phyloP scores from a whole-genome alignment of 2,329 filamentous ascomycete species.

The Aspergillus quadrilineatus region DNA sequence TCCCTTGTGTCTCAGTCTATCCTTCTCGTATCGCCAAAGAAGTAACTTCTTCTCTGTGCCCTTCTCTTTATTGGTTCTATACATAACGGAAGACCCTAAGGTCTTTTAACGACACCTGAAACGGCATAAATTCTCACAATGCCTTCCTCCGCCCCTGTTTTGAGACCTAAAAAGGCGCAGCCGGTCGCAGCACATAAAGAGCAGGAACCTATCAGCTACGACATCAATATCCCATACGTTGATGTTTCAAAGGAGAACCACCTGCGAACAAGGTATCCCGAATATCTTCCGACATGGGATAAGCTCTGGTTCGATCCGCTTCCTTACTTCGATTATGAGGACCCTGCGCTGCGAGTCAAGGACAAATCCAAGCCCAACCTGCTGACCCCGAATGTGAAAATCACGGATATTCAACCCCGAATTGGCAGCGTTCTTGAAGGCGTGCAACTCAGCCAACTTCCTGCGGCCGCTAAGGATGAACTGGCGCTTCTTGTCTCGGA shows the following conservation, averaged over 20 bases:
- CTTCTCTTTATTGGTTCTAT: background rate
- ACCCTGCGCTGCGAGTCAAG: constrained; percentile 48
- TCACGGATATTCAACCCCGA: constrained; percentile 44
- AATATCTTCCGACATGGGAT: constrained; percentile 51
- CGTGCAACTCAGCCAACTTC: constrained; percentile 50
- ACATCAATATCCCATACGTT: constrained; percentile 52
- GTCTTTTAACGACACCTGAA: background rate
- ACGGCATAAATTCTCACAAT: constrained; percentile 19
- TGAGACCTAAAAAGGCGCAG: constrained; percentile 27
- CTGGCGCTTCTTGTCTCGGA: constrained; percentile 67
- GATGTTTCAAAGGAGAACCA: constrained; percentile 39
- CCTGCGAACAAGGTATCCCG: constrained; percentile 42
- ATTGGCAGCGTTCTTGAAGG: constrained; percentile 45
- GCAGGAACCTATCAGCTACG: constrained; percentile 43
- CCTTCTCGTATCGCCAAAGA: constrained; percentile 6
- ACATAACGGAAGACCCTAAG: background rate
- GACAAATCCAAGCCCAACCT: constrained; percentile 42
- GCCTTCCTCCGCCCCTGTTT: constrained; percentile 35
- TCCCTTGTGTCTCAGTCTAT: background rate
- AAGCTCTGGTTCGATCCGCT: constrained; percentile 49
- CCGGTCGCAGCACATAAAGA: constrained; percentile 28
- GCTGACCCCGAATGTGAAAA: constrained; percentile 29
- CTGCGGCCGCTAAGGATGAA: constrained; percentile 51
- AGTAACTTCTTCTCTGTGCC: constrained; percentile 3
- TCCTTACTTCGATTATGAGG: constrained; percentile 45